Conservation (phyloP, 352 stramenopile genomes). For the Phytophthora rubi region DNA sequence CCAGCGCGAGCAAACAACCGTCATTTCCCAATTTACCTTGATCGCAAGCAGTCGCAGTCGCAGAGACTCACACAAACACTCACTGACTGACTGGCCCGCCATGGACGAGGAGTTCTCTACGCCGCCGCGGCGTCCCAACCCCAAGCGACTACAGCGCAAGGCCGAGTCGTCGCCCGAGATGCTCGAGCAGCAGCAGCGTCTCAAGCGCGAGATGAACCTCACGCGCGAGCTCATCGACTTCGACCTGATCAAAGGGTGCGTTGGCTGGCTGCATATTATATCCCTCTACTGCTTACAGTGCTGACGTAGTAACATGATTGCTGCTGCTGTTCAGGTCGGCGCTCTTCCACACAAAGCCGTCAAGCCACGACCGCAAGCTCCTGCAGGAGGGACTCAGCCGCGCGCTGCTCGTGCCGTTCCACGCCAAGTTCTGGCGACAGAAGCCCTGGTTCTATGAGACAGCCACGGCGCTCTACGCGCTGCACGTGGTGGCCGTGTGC, state of each 20-base stretch:
- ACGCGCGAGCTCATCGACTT: slow-evolving; percentile 87
- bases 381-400: slow-evolving; percentile 74
- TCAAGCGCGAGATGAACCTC: slow-evolving; percentile 69
- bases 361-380: slow-evolving; percentile 81
- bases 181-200: slow-evolving; percentile 43
- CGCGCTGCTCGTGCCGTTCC: slow-evolving; percentile 77
- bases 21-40: slow-evolving; percentile 43
- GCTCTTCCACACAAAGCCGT: slow-evolving; percentile 87
- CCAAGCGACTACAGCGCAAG: slow-evolving; percentile 60
- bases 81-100: not conserved
- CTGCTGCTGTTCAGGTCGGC: slow-evolving; percentile 51
- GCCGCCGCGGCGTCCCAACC: slow-evolving; percentile 26
- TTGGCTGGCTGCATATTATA: not conserved
- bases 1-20: slow-evolving; percentile 4
- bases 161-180: slow-evolving; percentile 47
- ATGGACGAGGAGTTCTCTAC: slow-evolving; percentile 56
- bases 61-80: not conserved
- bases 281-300: not conserved
- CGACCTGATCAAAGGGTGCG: slow-evolving; percentile 86
- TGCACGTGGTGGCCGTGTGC: slow-evolving; percentile 53
- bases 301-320: slow-evolving; percentile 5
- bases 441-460: slow-evolving; percentile 77
- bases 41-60: slow-evolving; percentile 24
- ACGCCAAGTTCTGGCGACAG: slow-evolving; percentile 75
- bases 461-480: slow-evolving; percentile 57